Conservation (phyloP, 345 rosid genomes). For the Aquilaria yunnanensis region DNA sequence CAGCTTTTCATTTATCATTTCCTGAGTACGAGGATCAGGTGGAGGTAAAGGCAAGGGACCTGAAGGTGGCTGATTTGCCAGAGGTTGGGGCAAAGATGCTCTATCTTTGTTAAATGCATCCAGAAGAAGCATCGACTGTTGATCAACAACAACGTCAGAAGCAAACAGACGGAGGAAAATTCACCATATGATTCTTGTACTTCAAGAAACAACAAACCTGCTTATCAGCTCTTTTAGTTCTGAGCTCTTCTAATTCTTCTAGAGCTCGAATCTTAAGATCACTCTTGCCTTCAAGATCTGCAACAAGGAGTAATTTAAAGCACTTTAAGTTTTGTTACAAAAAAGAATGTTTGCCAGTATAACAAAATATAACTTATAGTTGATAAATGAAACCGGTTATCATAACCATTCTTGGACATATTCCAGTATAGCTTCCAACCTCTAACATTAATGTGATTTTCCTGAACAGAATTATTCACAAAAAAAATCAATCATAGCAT, state of each 20-base stretch:
- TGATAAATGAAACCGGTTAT: too few relatives aligned
- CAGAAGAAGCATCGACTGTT: constrained; percentile 83
- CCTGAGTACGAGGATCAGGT: constrained; percentile 91
- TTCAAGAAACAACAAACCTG: constrained; percentile 44
- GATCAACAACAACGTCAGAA: constrained; percentile 14
- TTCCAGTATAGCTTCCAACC: too few relatives aligned
- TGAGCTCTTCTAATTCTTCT: constrained; percentile 89
- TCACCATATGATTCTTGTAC: neutral
- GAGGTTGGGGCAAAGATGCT: constrained; percentile 88
- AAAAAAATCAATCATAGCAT: too few relatives aligned
- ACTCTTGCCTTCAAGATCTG: constrained; percentile 93
- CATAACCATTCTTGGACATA: too few relatives aligned
- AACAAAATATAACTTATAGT: too few relatives aligned
- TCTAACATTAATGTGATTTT: too few relatives aligned
- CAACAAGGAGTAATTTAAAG: constrained; percentile 7
- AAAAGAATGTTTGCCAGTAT: too few relatives aligned
- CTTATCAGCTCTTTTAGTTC: constrained; percentile 88
- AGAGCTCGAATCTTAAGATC: constrained; percentile 86
- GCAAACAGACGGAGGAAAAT: neutral
- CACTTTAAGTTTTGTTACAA: neutral
- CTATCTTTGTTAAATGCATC: constrained; percentile 99
- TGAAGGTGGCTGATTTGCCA: constrained; percentile 63
- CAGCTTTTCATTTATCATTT: constrained; percentile 96
- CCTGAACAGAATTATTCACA: too few relatives aligned
- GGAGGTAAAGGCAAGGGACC: constrained; percentile 60